Base-by-base conservation (phyloP, 2,329 filamentous ascomycete species). In the Fusarium sp. region DNA sequence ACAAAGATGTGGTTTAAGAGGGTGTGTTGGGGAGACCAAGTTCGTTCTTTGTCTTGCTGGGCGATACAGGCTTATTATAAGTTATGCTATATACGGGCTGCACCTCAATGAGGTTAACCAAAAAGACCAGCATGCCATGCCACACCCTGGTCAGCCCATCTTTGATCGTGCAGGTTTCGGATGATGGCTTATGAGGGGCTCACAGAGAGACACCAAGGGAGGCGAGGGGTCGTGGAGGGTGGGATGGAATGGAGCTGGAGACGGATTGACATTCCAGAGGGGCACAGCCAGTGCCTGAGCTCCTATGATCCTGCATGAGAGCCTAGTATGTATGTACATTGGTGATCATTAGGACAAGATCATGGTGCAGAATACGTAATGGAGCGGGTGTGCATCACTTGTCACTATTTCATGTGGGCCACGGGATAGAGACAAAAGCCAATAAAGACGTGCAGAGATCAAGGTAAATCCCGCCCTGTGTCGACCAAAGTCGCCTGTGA, bases 161-260 rank as follows among this genome's bases (percentile, higher is more conserved):
- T 45, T 27, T 61, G 51, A 63, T 64, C 55, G 51, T 62, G 50
- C 43, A 63, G 56, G 52, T 56, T 51, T 60, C 45, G 48, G 36
- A 54, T 44, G 49, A 53, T 46, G 53, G 41, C 53, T 51, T 51
- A 52, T 53, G 65, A 63, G 61, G 59, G 55, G 62, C 47, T 55
- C 35, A 41, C 49, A 47, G 25, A 32, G 33, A 51, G 36, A 37
- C 37, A 50, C 42, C 39, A 54, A 38, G 5, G 44, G 55, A 60
- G 33, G 44, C 15, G 57, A 59, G 57, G 53, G 54, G 55, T 57
- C 39, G 49, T 49, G 59, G 59, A 58, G 53, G 63, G 65, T 68
- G 67, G 67, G 65, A 69, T 68, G 64, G 63, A 67, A 67, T 67
- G 55, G 63, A 61, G 63, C 48, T 57, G 61, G 56, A 63, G 68